Evolutionary conservation across 2,329 filamentous ascomycete species (phyloP), one percentile per base, ranked within the genome.

Genomic region (Arthroderma sp.): DNA sequence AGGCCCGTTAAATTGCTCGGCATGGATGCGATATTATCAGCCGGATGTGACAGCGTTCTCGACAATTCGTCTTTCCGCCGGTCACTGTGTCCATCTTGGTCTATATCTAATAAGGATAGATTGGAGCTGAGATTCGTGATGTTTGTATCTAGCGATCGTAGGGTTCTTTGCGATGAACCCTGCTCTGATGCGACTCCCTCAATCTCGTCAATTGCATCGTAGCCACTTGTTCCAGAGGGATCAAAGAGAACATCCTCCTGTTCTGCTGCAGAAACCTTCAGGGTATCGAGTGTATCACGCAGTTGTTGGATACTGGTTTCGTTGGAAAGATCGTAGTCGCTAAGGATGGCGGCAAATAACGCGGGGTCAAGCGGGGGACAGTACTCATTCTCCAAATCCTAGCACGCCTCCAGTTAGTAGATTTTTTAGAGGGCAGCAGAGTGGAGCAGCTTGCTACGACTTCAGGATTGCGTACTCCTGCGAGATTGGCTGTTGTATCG

Each of bases 291-390:
- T 0, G 74, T 71, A n/a, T 66, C 58, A 29, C 74, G 73, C 2
- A 80, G 77, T 6, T 68, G 65, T 2, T 71, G 57, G 30, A 79
- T 66, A 36, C 79, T 68, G 1, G 65, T 59, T 22, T 77, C 61
- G 29, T 51, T 37, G 2, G 64, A 58, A 11, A 88, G 66, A 53
- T 87, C 75, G 61, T 78, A 85, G 56, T 96, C 89, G 43, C 69
- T 76, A 4, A 78, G 69, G 41, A 95, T 83, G 3, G 86, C 81
- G 44, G 82, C 73, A 47, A 95, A 75, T 8, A 89, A 72, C 0
- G 85, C 75, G 51, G 86, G 77, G 53, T 95, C 88, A 36, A 95
- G 64, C 11, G 81, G 74, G 27, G 82, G 75, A 58, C 80, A 80
- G 57, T 86, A 89, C 51, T 82, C 77, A 49, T 78, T 72, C 79